Conservation (phyloP, 139 green algal genomes). For the Closterium sp. region DNA sequence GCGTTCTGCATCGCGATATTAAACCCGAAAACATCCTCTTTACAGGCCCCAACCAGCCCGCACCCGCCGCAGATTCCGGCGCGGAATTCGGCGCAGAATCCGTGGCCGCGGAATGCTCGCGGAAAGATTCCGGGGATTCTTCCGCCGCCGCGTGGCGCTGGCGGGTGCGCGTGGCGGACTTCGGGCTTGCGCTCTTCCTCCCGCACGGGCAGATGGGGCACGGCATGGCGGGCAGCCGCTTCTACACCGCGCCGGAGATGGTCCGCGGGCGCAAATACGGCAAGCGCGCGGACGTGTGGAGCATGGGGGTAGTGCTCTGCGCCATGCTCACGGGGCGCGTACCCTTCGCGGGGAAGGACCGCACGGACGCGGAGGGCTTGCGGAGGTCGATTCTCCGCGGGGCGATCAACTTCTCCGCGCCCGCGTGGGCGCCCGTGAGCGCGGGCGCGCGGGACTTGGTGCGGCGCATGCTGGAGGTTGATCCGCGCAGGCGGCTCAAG, state of each 20-base stretch:
- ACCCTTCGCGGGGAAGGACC: background rate
- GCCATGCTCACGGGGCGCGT: slow-evolving; percentile 9
- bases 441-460: background rate
- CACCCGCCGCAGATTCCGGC: background rate
- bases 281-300: slow-evolving; percentile 26
- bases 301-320: slow-evolving; percentile 10
- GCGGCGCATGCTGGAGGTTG: background rate
- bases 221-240: slow-evolving; percentile 1
- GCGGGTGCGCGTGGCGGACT: background rate
- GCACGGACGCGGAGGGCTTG: background rate
- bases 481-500: background rate
- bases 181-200: background rate
- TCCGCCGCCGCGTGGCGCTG: background rate
- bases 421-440: background rate
- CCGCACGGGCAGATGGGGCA: background rate
- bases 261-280: slow-evolving; percentile 9
- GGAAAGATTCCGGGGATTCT: background rate
- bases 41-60: background rate
- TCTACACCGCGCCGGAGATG: slow-evolving; percentile 31
- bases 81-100: background rate
- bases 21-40: slow-evolving; percentile 62
- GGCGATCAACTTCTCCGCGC: background rate
- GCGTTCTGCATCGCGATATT: slow-evolving; percentile 74
- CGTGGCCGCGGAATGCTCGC: background rate
- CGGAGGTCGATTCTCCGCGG: background rate